Conservation (phyloP, 2,329 filamentous ascomycete species). For the Fusarium sp. region DNA sequence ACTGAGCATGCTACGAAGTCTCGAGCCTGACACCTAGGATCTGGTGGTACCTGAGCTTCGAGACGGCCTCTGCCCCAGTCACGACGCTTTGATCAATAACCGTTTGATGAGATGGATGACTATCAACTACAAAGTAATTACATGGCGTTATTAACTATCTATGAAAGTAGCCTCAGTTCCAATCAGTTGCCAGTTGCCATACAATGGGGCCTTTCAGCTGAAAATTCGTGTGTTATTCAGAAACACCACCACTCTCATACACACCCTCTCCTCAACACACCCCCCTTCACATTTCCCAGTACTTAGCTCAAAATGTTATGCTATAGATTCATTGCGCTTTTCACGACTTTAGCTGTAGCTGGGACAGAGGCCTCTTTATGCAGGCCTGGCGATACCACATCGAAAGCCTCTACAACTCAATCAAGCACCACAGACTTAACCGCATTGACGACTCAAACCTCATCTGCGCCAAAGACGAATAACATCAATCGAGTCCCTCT, state of each 20-base stretch:
- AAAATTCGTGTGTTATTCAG: background rate
- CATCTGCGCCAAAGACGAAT: background rate
- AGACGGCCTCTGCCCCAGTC: background rate
- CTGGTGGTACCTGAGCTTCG: background rate
- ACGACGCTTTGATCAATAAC: background rate
- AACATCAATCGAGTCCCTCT: background rate
- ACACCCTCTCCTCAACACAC: background rate
- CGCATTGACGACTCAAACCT: background rate
- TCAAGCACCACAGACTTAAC: background rate
- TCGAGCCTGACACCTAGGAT: background rate
- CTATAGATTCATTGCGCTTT: background rate
- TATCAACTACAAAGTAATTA: background rate
- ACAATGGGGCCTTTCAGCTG: background rate
- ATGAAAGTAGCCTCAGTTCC: background rate
- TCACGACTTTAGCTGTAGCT: background rate
- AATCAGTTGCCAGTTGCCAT: background rate
- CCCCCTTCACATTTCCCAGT: background rate
- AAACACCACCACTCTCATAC: background rate
- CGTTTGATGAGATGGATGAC: background rate
- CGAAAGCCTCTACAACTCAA: background rate
- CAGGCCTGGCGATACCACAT: background rate
- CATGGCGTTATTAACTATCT: background rate
- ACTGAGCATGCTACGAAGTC: background rate
- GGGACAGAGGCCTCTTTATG: background rate
- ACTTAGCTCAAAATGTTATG: background rate